A percentile compares a stretch with the other conserved stretches of the same genome.
phyloP scores from a whole-genome alignment of 1,284 basidiomycete genomes.

The Vanrija sp. region DNA sequence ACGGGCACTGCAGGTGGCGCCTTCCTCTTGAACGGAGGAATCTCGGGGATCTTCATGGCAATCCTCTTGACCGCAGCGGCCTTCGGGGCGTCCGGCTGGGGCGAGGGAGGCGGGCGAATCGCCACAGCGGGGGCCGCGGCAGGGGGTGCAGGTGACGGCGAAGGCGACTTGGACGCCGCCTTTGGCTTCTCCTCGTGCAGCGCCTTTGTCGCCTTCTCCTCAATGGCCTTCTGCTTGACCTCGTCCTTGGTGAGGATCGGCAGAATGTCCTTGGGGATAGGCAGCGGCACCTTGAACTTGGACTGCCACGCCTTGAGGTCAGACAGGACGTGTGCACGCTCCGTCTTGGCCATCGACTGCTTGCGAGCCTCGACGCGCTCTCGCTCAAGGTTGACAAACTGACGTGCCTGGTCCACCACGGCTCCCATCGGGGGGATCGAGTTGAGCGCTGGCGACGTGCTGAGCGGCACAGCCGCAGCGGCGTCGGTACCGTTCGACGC shows the following conservation, averaged over 20 bases:
- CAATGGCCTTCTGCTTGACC: slow-evolving; percentile 75
- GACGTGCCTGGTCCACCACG: slow-evolving; percentile 60
- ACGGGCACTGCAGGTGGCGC: slow-evolving; percentile 28
- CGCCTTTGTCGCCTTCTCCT: slow-evolving; percentile 65
- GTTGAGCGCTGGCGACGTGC: slow-evolving; percentile 4
- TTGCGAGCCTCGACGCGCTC: slow-evolving; percentile 84
- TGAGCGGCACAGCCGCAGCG: slow-evolving; percentile 4
- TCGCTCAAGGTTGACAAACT: slow-evolving; percentile 84
- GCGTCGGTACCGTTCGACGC: slow-evolving; percentile 14
- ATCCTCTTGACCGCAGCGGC: slow-evolving; percentile 41
- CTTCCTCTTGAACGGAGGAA: slow-evolving; percentile 75
- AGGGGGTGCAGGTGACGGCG: slow-evolving; percentile 13
- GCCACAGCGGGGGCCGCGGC: slow-evolving; percentile 15
- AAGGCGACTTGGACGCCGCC: slow-evolving; percentile 16
- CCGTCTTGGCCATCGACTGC: slow-evolving; percentile 81
- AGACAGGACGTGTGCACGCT: slow-evolving; percentile 59
- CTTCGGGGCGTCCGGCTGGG: slow-evolving; percentile 37
- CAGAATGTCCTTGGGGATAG: slow-evolving; percentile 91
- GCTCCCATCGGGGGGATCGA: slow-evolving; percentile 17
- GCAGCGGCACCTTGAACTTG: slow-evolving; percentile 91
- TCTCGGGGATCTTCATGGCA: slow-evolving; percentile 66
- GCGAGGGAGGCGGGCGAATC: slow-evolving; percentile 15
- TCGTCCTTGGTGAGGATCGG: slow-evolving; percentile 85
- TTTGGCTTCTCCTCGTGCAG: slow-evolving; percentile 55
- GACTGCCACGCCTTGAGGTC: slow-evolving; percentile 89